Base-by-base conservation (phyloP, 2,329 filamentous ascomycete genomes). In the Cladosporium sp. region DNA sequence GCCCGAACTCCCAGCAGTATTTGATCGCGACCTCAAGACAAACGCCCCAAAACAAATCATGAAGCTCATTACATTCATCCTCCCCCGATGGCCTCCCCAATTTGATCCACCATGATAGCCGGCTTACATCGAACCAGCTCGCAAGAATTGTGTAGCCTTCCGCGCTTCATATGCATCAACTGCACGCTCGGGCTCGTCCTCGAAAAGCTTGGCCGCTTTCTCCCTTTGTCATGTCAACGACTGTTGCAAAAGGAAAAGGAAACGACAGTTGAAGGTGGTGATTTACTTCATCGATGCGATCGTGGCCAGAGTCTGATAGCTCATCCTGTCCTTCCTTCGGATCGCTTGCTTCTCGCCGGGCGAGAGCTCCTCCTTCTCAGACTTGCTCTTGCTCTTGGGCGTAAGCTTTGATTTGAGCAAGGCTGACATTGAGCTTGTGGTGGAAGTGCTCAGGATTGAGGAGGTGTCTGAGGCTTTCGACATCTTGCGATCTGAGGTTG, bases 281-380 rank as follows among this genome's bases (percentile, higher is more conserved):
- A 44, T n/a, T 36, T 58, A 65, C 58, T 36, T 59, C 30, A 54
- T 32, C 11, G 64, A 52, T 8, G 64, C 64, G 32, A 58, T 60
- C 10, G 57, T 54, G 7, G 44, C 64, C 12, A 65, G 32, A 5
- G 47, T 51, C 24, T 54, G 14, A 4, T 47, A 34, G 51, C 51
- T 54, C 14, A 60, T 54, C 64, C 64, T 65, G 30, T 28, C 66
- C 8, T 30, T 51, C 12, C 49, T 30, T 21, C 66, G 62, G 28
- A 54, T 59, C 12, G 62, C 62, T 34, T 67, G 66, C 57, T 67
- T 65, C 62, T 65, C 62, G 15, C 62, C 62, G 4, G 66, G 61
- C 18, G 66, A 65, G n/a, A 55, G 55, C 15, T 51, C n/a, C 14
- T 44, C 34, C 18, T 49, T 38, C 15, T 55, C 54, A 34, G 61